Conservation (phyloP, 2,329 filamentous ascomycete genomes). For the Aspergillus aculeatus region DNA sequence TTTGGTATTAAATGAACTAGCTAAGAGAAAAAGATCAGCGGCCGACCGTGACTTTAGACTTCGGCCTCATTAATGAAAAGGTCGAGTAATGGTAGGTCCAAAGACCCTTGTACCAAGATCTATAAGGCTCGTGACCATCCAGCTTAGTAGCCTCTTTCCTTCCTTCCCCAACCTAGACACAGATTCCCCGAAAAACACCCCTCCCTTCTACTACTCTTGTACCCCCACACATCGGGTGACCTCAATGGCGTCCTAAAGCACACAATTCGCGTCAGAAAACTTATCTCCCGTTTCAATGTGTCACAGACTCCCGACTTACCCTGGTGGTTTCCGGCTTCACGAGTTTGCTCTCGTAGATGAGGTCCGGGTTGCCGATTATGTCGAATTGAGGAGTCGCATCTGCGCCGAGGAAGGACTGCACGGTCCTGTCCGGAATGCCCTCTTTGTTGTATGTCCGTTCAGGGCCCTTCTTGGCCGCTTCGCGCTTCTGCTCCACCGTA, state of each 20-base stretch:
- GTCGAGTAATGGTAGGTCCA: no score
- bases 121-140: no score
- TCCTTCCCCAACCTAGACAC: no score
- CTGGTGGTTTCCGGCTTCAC: conserved; percentile 28
- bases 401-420: conserved; percentile 26
- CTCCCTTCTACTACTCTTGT: conserved; percentile 18
- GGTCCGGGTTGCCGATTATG: conserved; percentile 57
- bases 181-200: background rate
- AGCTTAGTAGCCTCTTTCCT: no score
- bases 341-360: conserved; percentile 62
- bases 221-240: conserved; percentile 33
- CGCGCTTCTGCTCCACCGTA: conserved; percentile 61
- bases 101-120: no score
- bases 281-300: background rate
- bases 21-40: no score
- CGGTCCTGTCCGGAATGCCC: conserved; percentile 21
- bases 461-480: conserved; percentile 33
- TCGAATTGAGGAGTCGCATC: conserved; percentile 29
- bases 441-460: conserved; percentile 19
- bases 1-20: no score
- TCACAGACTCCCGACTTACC: conserved; percentile 21
- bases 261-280: conserved; percentile 1
- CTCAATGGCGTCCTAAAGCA: conserved; percentile 31
- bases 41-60: no score
- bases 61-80: no score